Conservation (phyloP, 768 basidiomycete genomes). For the Lactarius sanguifluus region DNA sequence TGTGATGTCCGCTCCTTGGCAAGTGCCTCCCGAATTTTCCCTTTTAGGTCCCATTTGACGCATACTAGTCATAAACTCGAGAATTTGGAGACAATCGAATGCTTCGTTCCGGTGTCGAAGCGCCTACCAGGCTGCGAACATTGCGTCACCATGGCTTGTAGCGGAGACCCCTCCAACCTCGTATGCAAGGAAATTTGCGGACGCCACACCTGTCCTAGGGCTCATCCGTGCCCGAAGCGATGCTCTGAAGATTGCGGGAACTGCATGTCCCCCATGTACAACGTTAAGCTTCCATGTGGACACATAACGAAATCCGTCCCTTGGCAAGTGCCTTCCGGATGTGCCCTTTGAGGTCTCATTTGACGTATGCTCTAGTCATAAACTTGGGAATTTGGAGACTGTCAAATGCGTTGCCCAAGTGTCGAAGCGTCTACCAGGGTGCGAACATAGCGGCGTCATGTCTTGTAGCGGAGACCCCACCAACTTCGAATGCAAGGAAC, state of each 20-base stretch:
- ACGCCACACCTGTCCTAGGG: constrained; percentile 30
- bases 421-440: constrained; percentile 33
- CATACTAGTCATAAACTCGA: constrained; percentile 32
- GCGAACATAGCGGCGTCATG: constrained; percentile 35
- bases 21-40: constrained; percentile 9
- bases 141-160: too few relatives aligned
- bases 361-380: constrained; percentile 29
- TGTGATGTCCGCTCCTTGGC: constrained; percentile 33
- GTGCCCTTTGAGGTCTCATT: not conserved
- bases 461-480: constrained; percentile 30
- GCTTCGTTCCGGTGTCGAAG: too few relatives aligned
- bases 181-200: too few relatives aligned
- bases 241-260: constrained; percentile 35
- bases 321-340: constrained; percentile 33
- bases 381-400: constrained; percentile 30
- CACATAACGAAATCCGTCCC: constrained; percentile 29
- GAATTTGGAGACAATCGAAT: too few relatives aligned
- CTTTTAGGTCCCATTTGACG: not conserved
- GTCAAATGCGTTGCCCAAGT: constrained; percentile 34
- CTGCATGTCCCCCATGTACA: constrained; percentile 33
- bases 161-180: too few relatives aligned
- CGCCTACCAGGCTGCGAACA: too few relatives aligned
- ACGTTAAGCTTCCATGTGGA: constrained; percentile 35
- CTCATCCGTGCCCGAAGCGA: constrained; percentile 33
- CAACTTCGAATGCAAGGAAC: constrained; percentile 29